Evolutionary conservation across 2,329 filamentous ascomycete genomes (phyloP).

Genomic region (Falciphora oryzae): DNA sequence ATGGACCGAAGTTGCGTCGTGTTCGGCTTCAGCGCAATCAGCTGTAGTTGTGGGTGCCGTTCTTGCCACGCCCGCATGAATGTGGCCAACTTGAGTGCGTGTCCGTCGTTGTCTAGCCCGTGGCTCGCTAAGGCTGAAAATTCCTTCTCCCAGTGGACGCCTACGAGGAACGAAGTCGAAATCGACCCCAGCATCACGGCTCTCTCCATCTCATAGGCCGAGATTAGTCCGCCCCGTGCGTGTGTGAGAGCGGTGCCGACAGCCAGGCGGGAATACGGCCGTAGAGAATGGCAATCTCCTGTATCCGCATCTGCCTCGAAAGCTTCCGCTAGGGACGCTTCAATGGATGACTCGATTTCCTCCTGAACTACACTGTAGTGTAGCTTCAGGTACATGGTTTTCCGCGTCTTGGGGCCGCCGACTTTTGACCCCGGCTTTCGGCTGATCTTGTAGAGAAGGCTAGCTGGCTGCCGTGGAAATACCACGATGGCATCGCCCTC

Average conservation of each 20-base stretch:
- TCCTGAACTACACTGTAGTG: slow-evolving; percentile 73
- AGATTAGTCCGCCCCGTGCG: slow-evolving; percentile 34
- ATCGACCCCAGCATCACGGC: slow-evolving; percentile 48
- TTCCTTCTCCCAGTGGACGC: slow-evolving; percentile 40
- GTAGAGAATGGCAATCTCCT: slow-evolving; percentile 30
- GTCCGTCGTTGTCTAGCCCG: slow-evolving; percentile 17
- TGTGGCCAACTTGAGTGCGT: slow-evolving; percentile 21
- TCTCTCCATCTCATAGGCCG: slow-evolving; percentile 49
- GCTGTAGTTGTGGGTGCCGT: slow-evolving; percentile 26
- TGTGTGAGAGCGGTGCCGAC: slow-evolving; percentile 37
- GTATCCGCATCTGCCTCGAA: slow-evolving; percentile 24
- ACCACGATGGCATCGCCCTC: slow-evolving; percentile 50
- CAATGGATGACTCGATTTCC: slow-evolving; percentile 54
- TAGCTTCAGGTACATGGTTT: slow-evolving; percentile 61
- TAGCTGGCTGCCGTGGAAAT: slow-evolving; percentile 76
- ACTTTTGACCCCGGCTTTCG: slow-evolving; percentile 38
- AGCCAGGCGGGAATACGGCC: slow-evolving; percentile 41
- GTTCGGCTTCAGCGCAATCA: slow-evolving; percentile 25
- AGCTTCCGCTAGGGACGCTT: slow-evolving; percentile 32
- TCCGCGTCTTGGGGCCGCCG: slow-evolving; percentile 27
- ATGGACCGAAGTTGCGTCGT: slow-evolving; percentile 54
- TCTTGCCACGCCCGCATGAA: slow-evolving; percentile 35
- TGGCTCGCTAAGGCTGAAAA: slow-evolving; percentile 41
- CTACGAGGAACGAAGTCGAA: slow-evolving; percentile 40
- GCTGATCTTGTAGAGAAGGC: slow-evolving; percentile 72